These are phyloP conservation scores for Berkeleyomyces rouxiae DNA, from an alignment of 2,329 filamentous ascomycete species.

Conservation along the genomic window DNA sequence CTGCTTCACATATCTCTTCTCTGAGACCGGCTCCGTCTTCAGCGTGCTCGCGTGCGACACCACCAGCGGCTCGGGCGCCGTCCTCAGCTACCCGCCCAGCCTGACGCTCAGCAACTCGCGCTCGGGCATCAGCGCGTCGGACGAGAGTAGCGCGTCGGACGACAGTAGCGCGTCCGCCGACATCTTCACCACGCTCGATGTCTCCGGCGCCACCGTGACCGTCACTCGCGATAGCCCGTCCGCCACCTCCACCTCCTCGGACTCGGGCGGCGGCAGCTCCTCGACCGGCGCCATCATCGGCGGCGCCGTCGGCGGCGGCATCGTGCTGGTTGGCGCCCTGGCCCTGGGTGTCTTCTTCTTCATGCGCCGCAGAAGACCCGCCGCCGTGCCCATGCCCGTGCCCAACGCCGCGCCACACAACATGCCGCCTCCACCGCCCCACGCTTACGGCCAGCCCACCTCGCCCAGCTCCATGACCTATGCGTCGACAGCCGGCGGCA, in stretches of 20 bases:
- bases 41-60: slow-evolving; percentile 18
- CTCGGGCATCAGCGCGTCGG: neutral
- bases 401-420: neutral
- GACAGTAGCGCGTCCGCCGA: slow-evolving; percentile 10
- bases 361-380: slow-evolving; percentile 21
- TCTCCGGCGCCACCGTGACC: neutral
- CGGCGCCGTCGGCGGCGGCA: slow-evolving; percentile 18
- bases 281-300: slow-evolving; percentile 27
- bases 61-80: slow-evolving; percentile 16
- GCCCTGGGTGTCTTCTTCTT: slow-evolving; percentile 26
- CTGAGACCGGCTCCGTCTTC: slow-evolving; percentile 15
- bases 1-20: slow-evolving; percentile 21
- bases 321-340: slow-evolving; percentile 26
- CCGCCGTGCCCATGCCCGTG: slow-evolving; percentile 14
- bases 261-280: slow-evolving; percentile 14
- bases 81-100: slow-evolving; percentile 19
- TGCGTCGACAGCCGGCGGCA: slow-evolving; percentile 13
- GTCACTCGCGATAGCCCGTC: neutral
- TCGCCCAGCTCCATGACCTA: neutral
- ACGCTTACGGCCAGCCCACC: neutral
- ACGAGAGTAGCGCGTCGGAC: slow-evolving; percentile 3
- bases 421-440: neutral
- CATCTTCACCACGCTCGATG: slow-evolving; percentile 7
- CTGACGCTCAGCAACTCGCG: slow-evolving; percentile 15
- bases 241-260: neutral